Evolutionary conservation across 306 rosid genomes (phyloP).

Genomic region (apple (Malus domestica)): ASM211411v1 NC_041795.1:2751001-2751500

Average conservation of each 20-base stretch:
- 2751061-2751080: not conserved
- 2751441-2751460: slow-evolving; percentile 84
- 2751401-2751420: slow-evolving; percentile 65
- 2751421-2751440: slow-evolving; percentile 68
- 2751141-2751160: slow-evolving; percentile 97
- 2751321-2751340: slow-evolving; percentile 89
- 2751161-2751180: slow-evolving; percentile 96
- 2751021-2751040: not conserved
- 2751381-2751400: slow-evolving; percentile 95
- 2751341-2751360: slow-evolving; percentile 68
- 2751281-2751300: slow-evolving; percentile 98
- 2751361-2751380: slow-evolving; percentile 57
- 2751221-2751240: slow-evolving; percentile 85
- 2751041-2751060: not conserved
- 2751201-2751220: slow-evolving; percentile 76
- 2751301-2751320: slow-evolving; percentile 99
- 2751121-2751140: slow-evolving; percentile 99
- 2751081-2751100: slow-evolving; percentile 36
- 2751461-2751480: slow-evolving; percentile 85
- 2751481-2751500: slow-evolving; percentile 86
- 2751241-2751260: slow-evolving; percentile 98
- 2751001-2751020: slow-evolving; percentile 47
- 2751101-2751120: slow-evolving; percentile 99
- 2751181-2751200: slow-evolving; percentile 99
- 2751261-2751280: slow-evolving; percentile 95